Percentiles rank a stretch among this genome's conserved stretches.
Evolutionary conservation across 208 protist species (phyloP).

Genomic region (Trypanosoma lewisi): DNA sequence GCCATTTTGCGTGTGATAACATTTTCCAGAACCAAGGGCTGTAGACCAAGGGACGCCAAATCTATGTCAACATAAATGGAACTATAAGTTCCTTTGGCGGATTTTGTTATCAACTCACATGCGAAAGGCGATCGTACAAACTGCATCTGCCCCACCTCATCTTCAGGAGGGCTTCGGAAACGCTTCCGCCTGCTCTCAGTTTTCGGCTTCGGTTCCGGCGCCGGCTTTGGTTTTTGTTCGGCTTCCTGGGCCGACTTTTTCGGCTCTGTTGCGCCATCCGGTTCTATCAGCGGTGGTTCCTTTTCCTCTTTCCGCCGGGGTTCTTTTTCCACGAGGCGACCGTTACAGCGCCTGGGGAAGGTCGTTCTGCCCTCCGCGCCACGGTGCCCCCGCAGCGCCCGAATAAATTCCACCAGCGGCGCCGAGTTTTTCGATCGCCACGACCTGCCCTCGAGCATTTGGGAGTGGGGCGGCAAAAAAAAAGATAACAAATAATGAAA

Average conservation of each 20-base stretch:
- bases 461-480: conserved; percentile 13
- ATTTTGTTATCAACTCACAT: conserved; percentile 23
- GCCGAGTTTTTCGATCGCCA: conserved; percentile 27
- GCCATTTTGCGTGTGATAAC: neutral
- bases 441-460: neutral
- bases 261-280: conserved; percentile 4
- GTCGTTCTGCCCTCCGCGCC: neutral
- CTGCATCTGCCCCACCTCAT: neutral
- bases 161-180: neutral
- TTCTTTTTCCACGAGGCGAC: neutral
- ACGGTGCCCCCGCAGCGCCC: conserved; percentile 20
- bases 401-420: conserved; percentile 51
- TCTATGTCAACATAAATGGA: conserved; percentile 32
- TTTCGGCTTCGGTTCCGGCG: conserved; percentile 11
- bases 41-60: conserved; percentile 23
- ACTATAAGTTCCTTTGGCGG: conserved; percentile 28
- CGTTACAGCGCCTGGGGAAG: conserved; percentile 26
- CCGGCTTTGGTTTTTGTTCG: neutral
- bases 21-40: conserved; percentile 15
- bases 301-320: neutral
- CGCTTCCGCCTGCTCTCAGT: neutral
- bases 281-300: neutral
- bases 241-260: conserved; percentile 22
- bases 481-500: conserved; percentile 4
- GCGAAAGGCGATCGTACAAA: conserved; percentile 23